Evolutionary conservation across 2,329 filamentous ascomycete genomes (phyloP), one percentile per base, ranked within the genome.

Genomic region (Podosphaera xanthii): DNA sequence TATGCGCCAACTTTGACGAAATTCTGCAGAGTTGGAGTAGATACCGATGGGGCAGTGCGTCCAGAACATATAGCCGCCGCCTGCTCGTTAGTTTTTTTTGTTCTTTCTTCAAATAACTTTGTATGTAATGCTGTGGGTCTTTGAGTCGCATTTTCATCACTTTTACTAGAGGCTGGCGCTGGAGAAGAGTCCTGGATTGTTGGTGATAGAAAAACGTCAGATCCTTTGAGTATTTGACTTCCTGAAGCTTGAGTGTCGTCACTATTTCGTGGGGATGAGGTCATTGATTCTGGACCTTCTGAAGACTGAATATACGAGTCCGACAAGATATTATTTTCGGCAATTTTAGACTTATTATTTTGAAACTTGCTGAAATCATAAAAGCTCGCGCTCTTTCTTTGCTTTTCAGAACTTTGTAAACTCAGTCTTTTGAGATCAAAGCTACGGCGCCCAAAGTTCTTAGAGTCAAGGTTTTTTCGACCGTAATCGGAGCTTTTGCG

Each of bases 161-260:
- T 63, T 7, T 62, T 60, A 48, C 59, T 59, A 9, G 55, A 8
- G 22, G 31, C 33, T 22, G 63, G 55, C 30, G 65, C 63, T 44
- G 69, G 69, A 31, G 64, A 60, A 48, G 77, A 76, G 8, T 74
- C 73, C 34, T 73, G 75, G 66, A 89, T 79, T 0, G 84, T 86
- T 14, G 88, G 88, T 34, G 82, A 83, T 64, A 86, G 82, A 66
- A 98, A 97, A 7, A 96, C 85, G 65, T 92, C 87, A 65, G 89
- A 96, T 40, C 86, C 82, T 58, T 81, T 79, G 7, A 98, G 73
- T 44, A 97, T 96, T 70, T 95, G 89, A 68, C 91, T 97, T 2
- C 87, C 91, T 2, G 90, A 94, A 55, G 84, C 83, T 59, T 76
- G 76, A n/a, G 76, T 80, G 60, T 90, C 87, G 49, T 90, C 85